These are phyloP conservation scores for Zygoascus hellenicus DNA, from an alignment of 1,139 yeast species.

Conservation along the genomic window DNA sequence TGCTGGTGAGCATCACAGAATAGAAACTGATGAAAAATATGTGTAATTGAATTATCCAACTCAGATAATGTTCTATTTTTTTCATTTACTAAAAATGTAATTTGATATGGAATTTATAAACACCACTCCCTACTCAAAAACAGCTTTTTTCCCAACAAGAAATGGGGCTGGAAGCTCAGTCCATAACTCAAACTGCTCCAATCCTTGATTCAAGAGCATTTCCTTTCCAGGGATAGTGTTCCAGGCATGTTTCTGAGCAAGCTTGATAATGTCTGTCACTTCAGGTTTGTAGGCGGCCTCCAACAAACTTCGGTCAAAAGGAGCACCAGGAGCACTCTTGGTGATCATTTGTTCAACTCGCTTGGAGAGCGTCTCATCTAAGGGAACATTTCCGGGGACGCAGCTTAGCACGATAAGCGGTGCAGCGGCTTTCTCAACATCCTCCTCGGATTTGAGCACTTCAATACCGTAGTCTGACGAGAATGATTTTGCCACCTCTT, in stretches of 20 bases:
- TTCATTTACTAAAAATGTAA: too few species aligned
- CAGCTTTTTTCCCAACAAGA: slow-evolving; percentile 20
- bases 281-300: slow-evolving; percentile 94
- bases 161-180: slow-evolving; percentile 50
- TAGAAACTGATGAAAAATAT: too few species aligned
- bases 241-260: slow-evolving; percentile 65
- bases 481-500: slow-evolving; percentile 54
- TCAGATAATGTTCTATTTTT: too few species aligned
- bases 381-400: slow-evolving; percentile 78
- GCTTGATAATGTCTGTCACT: slow-evolving; percentile 74
- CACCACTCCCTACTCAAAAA: slow-evolving; percentile 1
- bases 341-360: slow-evolving; percentile 19
- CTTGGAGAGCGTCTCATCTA: slow-evolving; percentile 48
- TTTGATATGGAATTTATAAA: too few species aligned
- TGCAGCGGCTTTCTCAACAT: slow-evolving; percentile 24
- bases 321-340: slow-evolving; percentile 27
- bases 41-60: too few species aligned
- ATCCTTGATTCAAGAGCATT: slow-evolving; percentile 90
- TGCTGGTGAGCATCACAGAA: too few species aligned
- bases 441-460: slow-evolving; percentile 44
- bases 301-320: slow-evolving; percentile 47
- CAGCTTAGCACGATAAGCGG: slow-evolving; percentile 73
- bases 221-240: slow-evolving; percentile 77
- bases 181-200: slow-evolving; percentile 76
- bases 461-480: slow-evolving; percentile 56